Evolutionary conservation across 2,329 filamentous ascomycete genomes (phyloP), one percentile per base, ranked within the genome.

Genomic region (Dryadomyces quercus-mongolicae): DNA sequence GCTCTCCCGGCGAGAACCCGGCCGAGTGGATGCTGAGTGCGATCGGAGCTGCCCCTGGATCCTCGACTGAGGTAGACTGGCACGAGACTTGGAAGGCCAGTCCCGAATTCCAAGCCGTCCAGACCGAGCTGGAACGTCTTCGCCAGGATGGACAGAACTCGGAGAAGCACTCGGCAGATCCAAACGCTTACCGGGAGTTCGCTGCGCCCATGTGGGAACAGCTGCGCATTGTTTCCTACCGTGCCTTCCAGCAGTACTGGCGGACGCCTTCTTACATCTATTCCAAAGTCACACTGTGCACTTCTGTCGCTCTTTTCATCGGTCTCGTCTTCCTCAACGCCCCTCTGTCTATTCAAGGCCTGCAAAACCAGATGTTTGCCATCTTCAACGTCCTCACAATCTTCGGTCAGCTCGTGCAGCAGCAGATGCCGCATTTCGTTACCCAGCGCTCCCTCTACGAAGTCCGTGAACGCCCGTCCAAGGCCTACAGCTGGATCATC

Each of bases 201-300:
- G 86, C 86, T 2, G 83, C 84, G 42, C 80, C 85, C 0, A 85
- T 89, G 62, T 60, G 58, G 8, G 62, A 70, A 8, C 86, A 91
- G 62, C 67, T 87, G n/a, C 69, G 66, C 45, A 72, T 81, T 58
- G 82, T 84, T 45, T 74, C 76, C 18, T 62, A 72, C 25, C 81
- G 84, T 60, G 78, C 85, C 7, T 85, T 85, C 67, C 74, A 84
- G 61, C 84, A 87, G 66, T 93, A 92, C 75, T 95, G 90, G 89
- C 85, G 90, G 56, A 91, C 84, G 0, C 90, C 90, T 0, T 78
- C 82, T 3, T 95, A 95, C 72, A 90, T 95, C 68, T 94, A 92
- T 71, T 84, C 86, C 62, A 94, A 94, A 74, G 66, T 76, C 0
- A 72, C 76, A 1, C 81, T 94, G 21, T 88, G 83, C 65, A 71